phyloP scores from a whole-genome alignment of 1,284 basidiomycete species.

The Ceratobasidium sp. region DNA sequence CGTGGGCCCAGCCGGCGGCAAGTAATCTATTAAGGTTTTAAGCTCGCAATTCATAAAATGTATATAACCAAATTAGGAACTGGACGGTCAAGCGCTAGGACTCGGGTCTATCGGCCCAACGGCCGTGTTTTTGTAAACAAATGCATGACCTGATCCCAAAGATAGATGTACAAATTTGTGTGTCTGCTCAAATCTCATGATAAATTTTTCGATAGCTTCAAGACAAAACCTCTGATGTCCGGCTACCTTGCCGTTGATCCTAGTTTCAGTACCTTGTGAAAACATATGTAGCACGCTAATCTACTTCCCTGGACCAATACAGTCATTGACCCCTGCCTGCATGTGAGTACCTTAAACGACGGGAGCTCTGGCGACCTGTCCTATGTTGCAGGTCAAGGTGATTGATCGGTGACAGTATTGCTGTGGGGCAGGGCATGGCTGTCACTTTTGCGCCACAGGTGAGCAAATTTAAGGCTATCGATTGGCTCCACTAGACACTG shows the following conservation, averaged over 20 bases:
- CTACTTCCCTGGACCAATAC: neutral
- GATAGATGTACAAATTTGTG: too few species aligned
- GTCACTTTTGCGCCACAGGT: neutral
- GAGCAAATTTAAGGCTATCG: neutral
- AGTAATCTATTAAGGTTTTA: constrained; percentile 3
- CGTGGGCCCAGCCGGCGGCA: neutral
- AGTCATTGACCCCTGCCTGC: neutral
- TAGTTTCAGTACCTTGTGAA: neutral
- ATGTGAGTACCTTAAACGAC: neutral
- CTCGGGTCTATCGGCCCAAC: neutral
- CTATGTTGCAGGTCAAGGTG: neutral
- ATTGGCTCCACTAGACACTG: neutral
- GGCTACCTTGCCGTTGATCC: neutral
- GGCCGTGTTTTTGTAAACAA: neutral
- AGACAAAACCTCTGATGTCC: too few species aligned
- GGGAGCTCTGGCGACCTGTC: neutral
- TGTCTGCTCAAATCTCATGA: too few species aligned
- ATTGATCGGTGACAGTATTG: neutral
- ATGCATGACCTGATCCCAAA: too few species aligned
- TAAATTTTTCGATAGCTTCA: too few species aligned
- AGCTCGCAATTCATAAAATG: neutral
- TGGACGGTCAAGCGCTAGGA: neutral
- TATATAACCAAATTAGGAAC: neutral
- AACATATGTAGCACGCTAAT: neutral
- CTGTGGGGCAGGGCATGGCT: neutral